These are phyloP conservation scores for Gracilaria vermiculophylla DNA, from an alignment of 23 red algal genomes.

Conservation along the genomic window DNA sequence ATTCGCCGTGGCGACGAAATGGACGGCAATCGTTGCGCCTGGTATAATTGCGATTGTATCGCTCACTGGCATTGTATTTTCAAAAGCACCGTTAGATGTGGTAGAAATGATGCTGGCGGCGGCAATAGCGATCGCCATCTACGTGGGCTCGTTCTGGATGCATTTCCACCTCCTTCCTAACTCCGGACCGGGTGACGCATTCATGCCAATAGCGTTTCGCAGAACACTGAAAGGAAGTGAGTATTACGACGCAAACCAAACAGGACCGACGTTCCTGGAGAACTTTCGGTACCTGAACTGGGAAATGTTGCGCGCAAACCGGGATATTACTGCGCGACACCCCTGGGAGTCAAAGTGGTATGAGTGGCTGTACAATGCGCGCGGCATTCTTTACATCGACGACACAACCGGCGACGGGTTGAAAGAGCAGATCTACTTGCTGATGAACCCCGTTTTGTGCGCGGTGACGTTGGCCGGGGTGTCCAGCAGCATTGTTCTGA, in stretches of 20 bases:
- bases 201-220: slow-evolving; percentile 84
- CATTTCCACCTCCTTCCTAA: slow-evolving; percentile 83
- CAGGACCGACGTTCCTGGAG: slow-evolving; percentile 37
- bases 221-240: slow-evolving; percentile 74
- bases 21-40: slow-evolving; percentile 85
- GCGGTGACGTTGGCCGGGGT: slow-evolving; percentile 34
- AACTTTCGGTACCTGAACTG: slow-evolving; percentile 87
- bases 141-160: slow-evolving; percentile 77
- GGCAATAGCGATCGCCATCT: slow-evolving; percentile 59
- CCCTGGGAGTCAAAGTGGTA: slow-evolving; percentile 90
- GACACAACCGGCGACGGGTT: slow-evolving; percentile 18
- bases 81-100: slow-evolving; percentile 49
- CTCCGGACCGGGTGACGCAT: slow-evolving; percentile 82
- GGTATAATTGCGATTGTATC: slow-evolving; percentile 88
- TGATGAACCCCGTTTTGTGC: slow-evolving; percentile 79
- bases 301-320: slow-evolving; percentile 93
- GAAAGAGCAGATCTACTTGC: slow-evolving; percentile 81
- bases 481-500: slow-evolving; percentile 20
- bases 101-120: slow-evolving; percentile 72
- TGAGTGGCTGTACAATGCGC: slow-evolving; percentile 85
- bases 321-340: slow-evolving; percentile 76
- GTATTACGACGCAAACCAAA: slow-evolving; percentile 34
- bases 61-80: slow-evolving; percentile 61
- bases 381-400: slow-evolving; percentile 92
- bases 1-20: slow-evolving; percentile 78